Conservation (phyloP, 306 rosid genomes). For the Trifolium pratense region DNA sequence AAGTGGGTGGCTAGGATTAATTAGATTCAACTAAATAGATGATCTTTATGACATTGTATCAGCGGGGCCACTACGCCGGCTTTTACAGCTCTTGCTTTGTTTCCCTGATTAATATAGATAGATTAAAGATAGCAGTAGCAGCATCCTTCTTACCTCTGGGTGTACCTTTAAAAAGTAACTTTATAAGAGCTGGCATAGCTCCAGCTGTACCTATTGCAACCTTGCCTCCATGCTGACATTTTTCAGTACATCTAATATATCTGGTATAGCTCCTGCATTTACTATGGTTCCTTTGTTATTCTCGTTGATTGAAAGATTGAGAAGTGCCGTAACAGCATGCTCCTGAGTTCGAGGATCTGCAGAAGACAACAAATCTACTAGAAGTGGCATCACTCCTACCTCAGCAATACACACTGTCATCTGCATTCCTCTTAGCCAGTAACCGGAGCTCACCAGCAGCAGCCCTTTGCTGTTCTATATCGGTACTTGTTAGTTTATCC, state of each 20-base stretch:
- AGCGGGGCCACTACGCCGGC: conserved; percentile 85
- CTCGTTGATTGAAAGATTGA: conserved; percentile 89
- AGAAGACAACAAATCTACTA: conserved; percentile 79
- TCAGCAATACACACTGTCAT: conserved; percentile 95
- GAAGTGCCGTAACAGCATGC: conserved; percentile 96
- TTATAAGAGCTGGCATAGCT: conserved; percentile 96
- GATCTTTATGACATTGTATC: no score
- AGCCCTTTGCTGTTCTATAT: conserved; percentile 80
- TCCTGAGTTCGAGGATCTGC: conserved; percentile 86
- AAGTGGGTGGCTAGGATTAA: no score
- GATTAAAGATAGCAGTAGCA: conserved; percentile 94
- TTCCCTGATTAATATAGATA: conserved; percentile 93
- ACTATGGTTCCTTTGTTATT: conserved; percentile 89
- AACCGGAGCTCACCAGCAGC: conserved; percentile 97
- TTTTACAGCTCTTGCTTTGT: conserved; percentile 92
- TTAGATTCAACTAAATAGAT: no score
- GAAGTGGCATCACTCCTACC: conserved; percentile 95
- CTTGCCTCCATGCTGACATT: conserved; percentile 96
- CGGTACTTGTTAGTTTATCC: conserved; percentile 64
- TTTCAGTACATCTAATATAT: conserved; percentile 87
- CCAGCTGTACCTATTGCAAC: conserved; percentile 94
- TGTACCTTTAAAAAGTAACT: conserved; percentile 83
- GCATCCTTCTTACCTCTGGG: no score
- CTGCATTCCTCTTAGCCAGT: conserved; percentile 94
- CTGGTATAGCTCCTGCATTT: conserved; percentile 89